These are phyloP conservation scores for Eucalyptus leucophloia DNA, from an alignment of 345 rosid species.

Conservation along the genomic window DNA sequence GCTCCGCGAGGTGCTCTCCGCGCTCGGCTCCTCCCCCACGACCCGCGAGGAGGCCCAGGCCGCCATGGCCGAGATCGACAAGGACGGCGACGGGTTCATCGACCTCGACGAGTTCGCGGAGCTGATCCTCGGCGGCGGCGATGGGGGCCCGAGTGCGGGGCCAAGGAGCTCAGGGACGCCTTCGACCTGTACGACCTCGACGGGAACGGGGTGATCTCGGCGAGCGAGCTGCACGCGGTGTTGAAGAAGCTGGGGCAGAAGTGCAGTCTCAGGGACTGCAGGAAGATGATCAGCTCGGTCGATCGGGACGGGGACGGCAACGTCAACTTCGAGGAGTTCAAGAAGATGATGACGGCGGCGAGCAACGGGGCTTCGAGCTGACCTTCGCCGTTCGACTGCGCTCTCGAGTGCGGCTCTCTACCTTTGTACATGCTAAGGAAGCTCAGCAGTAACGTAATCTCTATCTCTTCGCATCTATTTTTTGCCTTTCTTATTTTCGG, in stretches of 20 bases:
- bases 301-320: constrained; percentile 88
- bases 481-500: neutral
- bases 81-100: constrained; percentile 73
- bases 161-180: constrained; percentile 64
- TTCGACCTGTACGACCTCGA: constrained; percentile 80
- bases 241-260: constrained; percentile 77
- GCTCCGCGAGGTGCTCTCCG: constrained; percentile 40
- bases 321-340: constrained; percentile 92
- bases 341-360: constrained; percentile 61
- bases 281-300: constrained; percentile 76
- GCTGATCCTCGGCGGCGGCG: constrained; percentile 7
- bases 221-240: constrained; percentile 57
- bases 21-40: constrained; percentile 32
- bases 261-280: constrained; percentile 50
- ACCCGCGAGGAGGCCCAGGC: constrained; percentile 38
- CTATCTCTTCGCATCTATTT: neutral
- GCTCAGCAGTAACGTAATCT: neutral
- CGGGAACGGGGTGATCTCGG: constrained; percentile 76
- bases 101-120: constrained; percentile 70
- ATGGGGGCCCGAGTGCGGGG: neutral
- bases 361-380: neutral
- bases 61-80: constrained; percentile 75
- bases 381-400: neutral
- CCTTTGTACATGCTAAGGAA: neutral
- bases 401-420: neutral